Base-by-base conservation (phyloP, 345 rosid species). In the Rubroshorea leprosula region DNA sequence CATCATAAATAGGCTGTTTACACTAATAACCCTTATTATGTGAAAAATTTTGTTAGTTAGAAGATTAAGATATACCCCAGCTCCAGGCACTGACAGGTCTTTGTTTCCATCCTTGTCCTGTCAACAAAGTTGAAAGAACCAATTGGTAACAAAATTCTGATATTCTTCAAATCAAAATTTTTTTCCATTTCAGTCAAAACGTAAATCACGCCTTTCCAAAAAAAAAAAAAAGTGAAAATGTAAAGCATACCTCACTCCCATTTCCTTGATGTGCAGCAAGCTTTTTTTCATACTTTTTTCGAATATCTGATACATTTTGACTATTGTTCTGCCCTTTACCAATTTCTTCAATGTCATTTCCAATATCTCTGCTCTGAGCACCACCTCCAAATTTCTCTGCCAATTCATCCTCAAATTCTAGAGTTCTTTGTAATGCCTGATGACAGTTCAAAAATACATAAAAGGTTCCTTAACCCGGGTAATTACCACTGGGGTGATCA, bases 331-430 rank as follows among this genome's bases (percentile, higher is more conserved):
- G 95, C 64, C 77, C 71, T 46, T 63, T 78, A 51, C 92, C 96
- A 74, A 85, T 80, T 67, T 89, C 96, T 70, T 89, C 97, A 68
- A 80, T 85, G 70, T 87, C 97, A 62, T 60, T 76, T 51, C 73
- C 85, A 49, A 76, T 72, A 74, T 87, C 92, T 58, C 79, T 78
- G 71, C 70, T 82, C 58, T 67, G 74, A 72, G 73, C 67, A 57
- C 78, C 92, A 62, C 90, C 96, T 51, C 99, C 99, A 80, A 93
- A 93, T 80, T 85, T 87, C 79, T 83, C 87, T 54, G 90, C 99
- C 68, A 89, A 67, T 68, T 93, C 97, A 76, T 87, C 80, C 74
- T 93, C 99, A 78, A 93, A 93, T 74, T 93, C 99, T 51, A 85
- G 72, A 55, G 99, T 93, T 67, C 99, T 75, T 76, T 89, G 97